Base-by-base conservation (phyloP, 345 rosid genomes). In the Hibiscus trionum region DNA sequence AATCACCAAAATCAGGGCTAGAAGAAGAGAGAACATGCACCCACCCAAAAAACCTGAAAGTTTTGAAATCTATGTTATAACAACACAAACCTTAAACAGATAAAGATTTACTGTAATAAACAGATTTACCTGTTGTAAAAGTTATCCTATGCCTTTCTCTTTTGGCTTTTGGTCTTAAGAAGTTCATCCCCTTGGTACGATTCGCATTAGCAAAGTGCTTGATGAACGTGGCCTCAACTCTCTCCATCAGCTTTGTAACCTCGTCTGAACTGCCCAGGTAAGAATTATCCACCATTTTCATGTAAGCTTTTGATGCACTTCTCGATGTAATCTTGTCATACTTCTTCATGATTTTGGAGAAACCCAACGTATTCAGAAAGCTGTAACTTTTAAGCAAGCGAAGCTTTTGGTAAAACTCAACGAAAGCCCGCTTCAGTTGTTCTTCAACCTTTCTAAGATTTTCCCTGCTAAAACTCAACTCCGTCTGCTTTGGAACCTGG, bases 21-120 rank as follows among this genome's bases (percentile, higher is more conserved):
- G 12, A 5, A 86, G 1, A 10, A 84, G 84, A 69, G 87, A 80
- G 16, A 35, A 46, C 8, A 76, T 55, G 77, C 86, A 79, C 2
- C 90, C 90, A 59, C 74, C 78, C 0, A 84, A 64, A 49, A 86
- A 79, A 17, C 87, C 90, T 86, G 82, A 55, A 16, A 14, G 6
- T 3, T 12, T 49, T 0, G 7, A 49, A 12, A 49, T 47, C 14
- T 14, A 49, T 49, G 17, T 11, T 47, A 37, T 14, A 4, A 12
- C 15, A 4, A 12, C 53, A 12, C n/a, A 5, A 49, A 49, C 53
- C 5, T 4, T 5, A 15, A 50, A n/a, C 7, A 50, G 19, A 15
- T 50, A 15, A 50, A 50, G 7, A 15, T n/a, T 50, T 1, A 4
- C 7, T 50, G 6, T 50, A 12, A 50, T 50, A 6, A 4, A n/a